Percentiles rank a stretch among this genome's conserved stretches.
These are phyloP conservation scores for Paramecium octaurelia DNA, from an alignment of 73 alveolate genomes.

Conservation along the genomic window DNA sequence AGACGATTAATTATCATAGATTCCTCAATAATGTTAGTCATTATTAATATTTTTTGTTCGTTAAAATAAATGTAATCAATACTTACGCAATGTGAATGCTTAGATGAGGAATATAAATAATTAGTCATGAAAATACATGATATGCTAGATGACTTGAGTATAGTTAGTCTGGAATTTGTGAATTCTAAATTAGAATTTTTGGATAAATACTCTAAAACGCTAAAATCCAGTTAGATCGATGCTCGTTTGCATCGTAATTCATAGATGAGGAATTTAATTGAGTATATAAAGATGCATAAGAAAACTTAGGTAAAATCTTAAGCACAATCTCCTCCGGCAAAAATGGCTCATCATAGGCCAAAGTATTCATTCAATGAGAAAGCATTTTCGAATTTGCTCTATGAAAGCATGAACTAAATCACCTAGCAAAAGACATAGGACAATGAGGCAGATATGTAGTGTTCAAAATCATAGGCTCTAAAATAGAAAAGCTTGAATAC, in stretches of 20 bases:
- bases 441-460: background rate
- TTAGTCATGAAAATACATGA: background rate
- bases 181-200: background rate
- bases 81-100: background rate
- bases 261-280: background rate
- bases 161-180: slow-evolving; percentile 8
- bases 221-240: background rate
- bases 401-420: background rate
- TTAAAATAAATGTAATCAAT: slow-evolving; percentile 26
- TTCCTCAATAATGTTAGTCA: slow-evolving; percentile 25
- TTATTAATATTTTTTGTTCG: slow-evolving; percentile 33
- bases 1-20: slow-evolving; percentile 4
- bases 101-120: background rate
- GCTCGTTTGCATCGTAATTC: background rate
- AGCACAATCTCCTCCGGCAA: background rate
- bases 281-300: slow-evolving; percentile 6
- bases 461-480: background rate
- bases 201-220: background rate
- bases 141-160: background rate
- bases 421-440: background rate
- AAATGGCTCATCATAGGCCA: background rate
- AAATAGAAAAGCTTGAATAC: background rate
- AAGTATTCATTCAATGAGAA: slow-evolving; percentile 15
- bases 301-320: background rate
- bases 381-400: background rate